These are phyloP conservation scores for Ganoderma boninense DNA, from an alignment of 1,284 basidiomycete genomes.

Conservation along the genomic window DNA sequence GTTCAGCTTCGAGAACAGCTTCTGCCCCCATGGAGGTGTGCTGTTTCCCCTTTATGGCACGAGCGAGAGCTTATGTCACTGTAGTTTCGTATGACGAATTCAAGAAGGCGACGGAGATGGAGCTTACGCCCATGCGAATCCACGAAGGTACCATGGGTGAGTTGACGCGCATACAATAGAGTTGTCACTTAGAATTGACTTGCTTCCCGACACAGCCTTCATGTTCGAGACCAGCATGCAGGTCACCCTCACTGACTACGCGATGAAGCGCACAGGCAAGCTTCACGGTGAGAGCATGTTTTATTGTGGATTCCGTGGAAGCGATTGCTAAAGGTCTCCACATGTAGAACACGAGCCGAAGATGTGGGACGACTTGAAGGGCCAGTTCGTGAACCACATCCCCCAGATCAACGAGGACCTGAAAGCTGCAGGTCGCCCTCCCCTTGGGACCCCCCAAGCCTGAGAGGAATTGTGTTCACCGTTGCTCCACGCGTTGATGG, in stretches of 20 bases:
- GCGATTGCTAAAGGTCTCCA: neutral
- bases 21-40: slow-evolving; percentile 67
- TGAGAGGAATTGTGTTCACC: neutral
- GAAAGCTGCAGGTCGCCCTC: slow-evolving; percentile 52
- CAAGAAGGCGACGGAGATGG: slow-evolving; percentile 59
- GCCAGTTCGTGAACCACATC: slow-evolving; percentile 64
- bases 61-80: neutral
- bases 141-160: slow-evolving; percentile 63
- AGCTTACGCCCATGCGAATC: slow-evolving; percentile 58
- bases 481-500: neutral
- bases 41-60: neutral
- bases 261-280: slow-evolving; percentile 64
- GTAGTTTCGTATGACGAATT: slow-evolving; percentile 65
- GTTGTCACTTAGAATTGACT: too few relatives aligned
- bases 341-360: slow-evolving; percentile 57
- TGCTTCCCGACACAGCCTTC: slow-evolving; percentile 46
- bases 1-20: slow-evolving; percentile 68
- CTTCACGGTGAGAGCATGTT: slow-evolving; percentile 54
- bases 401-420: slow-evolving; percentile 63
- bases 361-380: slow-evolving; percentile 70
- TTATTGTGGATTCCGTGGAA: neutral
- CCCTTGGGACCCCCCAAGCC: slow-evolving; percentile 29
- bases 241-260: slow-evolving; percentile 69
- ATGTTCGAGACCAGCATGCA: slow-evolving; percentile 74
- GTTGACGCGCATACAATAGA: slow-evolving; percentile 21